Evolutionary conservation across 2,329 filamentous ascomycete species (phyloP).

Genomic region (Chaetoscypha palmicola): DNA sequence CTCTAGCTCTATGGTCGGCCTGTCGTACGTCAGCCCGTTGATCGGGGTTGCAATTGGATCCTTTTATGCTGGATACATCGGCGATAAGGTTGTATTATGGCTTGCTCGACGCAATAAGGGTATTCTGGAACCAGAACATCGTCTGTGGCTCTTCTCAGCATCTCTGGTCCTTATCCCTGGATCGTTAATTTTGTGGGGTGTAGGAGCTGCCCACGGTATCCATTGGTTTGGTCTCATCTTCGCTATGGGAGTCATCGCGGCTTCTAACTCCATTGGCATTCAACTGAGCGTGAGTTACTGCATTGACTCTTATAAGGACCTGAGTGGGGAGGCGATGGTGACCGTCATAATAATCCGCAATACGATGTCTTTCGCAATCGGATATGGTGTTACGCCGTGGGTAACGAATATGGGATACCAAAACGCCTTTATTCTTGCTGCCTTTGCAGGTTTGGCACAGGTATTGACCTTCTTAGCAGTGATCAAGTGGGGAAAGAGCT

Average conservation of each 20-base stretch:
- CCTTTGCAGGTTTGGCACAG: conserved; percentile 34
- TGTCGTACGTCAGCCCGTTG: conserved; percentile 29
- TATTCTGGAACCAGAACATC: conserved; percentile 30
- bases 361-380: conserved; percentile 31
- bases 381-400: conserved; percentile 36
- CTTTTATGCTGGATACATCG: conserved; percentile 27
- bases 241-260: conserved; percentile 35
- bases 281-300: conserved; percentile 39
- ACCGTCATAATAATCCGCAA: conserved; percentile 43
- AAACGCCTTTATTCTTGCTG: conserved; percentile 39
- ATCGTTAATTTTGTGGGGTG: conserved; percentile 43
- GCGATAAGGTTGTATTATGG: conserved; percentile 29
- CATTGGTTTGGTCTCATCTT: conserved; percentile 41
- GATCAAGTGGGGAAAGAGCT: conserved; percentile 41
- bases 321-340: conserved; percentile 42
- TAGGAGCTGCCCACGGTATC: conserved; percentile 41
- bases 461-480: conserved; percentile 38
- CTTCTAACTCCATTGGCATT: conserved; percentile 38
- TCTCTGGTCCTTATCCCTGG: conserved; percentile 37
- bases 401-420: conserved; percentile 36
- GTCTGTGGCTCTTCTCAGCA: conserved; percentile 29
- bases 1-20: conserved; percentile 29
- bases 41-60: conserved; percentile 18
- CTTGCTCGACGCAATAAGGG: conserved; percentile 37
- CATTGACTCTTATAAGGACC: conserved; percentile 42